Base-by-base conservation (phyloP, 257 asterid species). In the Solanum commersonii region DNA sequence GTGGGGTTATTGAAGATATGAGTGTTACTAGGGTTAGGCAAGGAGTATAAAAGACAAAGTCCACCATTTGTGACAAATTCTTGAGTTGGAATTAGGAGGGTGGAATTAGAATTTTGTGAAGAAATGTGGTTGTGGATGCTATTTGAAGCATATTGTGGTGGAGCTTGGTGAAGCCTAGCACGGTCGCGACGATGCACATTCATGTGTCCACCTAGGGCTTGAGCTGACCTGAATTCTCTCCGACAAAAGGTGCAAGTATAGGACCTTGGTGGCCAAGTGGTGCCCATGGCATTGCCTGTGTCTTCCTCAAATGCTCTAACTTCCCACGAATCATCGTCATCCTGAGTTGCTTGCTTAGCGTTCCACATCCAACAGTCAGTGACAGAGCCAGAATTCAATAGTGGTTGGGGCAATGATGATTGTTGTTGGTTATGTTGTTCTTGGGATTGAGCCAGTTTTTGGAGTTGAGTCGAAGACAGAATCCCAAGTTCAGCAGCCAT, bases 161-260 rank as follows among this genome's bases (percentile, higher is more conserved):
- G 90, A 2, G 56, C 38, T 78, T 91, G 93, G 87, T 90, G 94
- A 59, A 94, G 93, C 88, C 93, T 59, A 2, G 96, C 96, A 1
- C 96, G 93, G 90, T 95, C 98, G 0, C 95, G 95, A 86, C 98
- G 96, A 90, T 95, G 98, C 29, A 95, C 96, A 42, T 95, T 95
- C 98, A 95, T 95, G 90, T 95, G 98, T n/a, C 98, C 98, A 37
- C 98, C 96, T 37, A 95, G 93, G 87, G 98, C 98, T 90, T 95
- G 98, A 25, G 98, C 96, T 10, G 98, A 95, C 52, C 95, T 91
- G 88, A 95, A 95, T 86, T 95, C 96, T 68, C 96, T 88, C 68
- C 95, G 85, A 85, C 98, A 95, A 25, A 93, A 95, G 8, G 94
- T 89, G 87, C 96, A 95, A 20, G 92, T 92, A 88, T 95, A 95